Percentiles rank a stretch among this genome's conserved stretches.
These are phyloP conservation scores for Paulownia fortunei DNA, from an alignment of 257 asterid species.

Conservation along the genomic window DNA sequence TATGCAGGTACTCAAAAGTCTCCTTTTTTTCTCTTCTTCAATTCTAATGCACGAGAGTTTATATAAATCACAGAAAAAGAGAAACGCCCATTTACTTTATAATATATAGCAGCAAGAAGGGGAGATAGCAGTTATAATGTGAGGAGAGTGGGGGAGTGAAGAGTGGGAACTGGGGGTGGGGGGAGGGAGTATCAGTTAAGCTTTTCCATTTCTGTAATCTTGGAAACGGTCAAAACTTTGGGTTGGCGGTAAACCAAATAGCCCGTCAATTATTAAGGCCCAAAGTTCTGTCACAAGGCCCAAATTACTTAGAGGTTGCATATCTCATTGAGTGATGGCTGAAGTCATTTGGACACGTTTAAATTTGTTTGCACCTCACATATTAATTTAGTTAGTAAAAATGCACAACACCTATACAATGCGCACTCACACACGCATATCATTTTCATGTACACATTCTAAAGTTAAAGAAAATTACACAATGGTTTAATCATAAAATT, in stretches of 20 bases:
- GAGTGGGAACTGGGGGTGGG: neutral
- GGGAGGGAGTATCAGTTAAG: neutral
- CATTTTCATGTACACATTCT: too few relatives aligned
- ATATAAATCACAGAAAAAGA: too few relatives aligned
- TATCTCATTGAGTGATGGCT: too few relatives aligned
- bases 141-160: neutral
- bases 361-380: too few relatives aligned
- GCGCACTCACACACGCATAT: too few relatives aligned
- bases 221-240: conserved; percentile 23
- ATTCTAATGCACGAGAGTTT: neutral
- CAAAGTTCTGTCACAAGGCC: neutral
- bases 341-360: too few relatives aligned
- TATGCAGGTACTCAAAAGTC: neutral
- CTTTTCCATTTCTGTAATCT: too few relatives aligned
- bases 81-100: neutral
- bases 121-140: neutral
- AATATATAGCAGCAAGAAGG: neutral
- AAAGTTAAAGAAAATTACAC: too few relatives aligned
- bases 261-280: neutral
- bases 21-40: neutral
- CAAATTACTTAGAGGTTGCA: neutral
- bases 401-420: too few relatives aligned
- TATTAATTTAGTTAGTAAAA: too few relatives aligned
- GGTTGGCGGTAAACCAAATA: neutral
- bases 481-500: too few relatives aligned